Evolutionary conservation across 305 asterid genomes (phyloP).

Genomic region (Ajuga reptans): DNA sequence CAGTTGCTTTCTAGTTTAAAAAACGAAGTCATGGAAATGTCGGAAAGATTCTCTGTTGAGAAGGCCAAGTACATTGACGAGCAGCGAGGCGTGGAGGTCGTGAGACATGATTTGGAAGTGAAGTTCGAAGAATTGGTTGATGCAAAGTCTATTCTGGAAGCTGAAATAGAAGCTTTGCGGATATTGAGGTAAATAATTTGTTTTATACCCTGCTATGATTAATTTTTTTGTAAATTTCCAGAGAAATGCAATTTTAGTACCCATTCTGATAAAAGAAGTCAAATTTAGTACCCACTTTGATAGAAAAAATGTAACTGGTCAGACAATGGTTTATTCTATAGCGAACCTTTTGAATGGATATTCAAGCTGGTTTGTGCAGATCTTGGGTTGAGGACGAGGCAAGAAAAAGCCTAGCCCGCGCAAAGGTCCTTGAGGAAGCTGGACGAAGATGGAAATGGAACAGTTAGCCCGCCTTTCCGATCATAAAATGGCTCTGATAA

Average conservation of each 20-base stretch:
- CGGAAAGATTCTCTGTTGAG: constrained; percentile 43
- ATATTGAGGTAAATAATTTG: constrained; percentile 55
- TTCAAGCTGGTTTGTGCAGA: constrained; percentile 32
- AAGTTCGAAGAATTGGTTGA: constrained; percentile 49
- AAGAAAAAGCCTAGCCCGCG: constrained; percentile 65
- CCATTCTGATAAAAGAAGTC: too few relatives aligned
- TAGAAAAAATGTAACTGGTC: not conserved
- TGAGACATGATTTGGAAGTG: constrained; percentile 34
- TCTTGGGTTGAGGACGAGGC: constrained; percentile 94
- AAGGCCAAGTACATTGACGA: constrained; percentile 36
- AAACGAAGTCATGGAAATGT: constrained; percentile 62
- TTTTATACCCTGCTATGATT: too few relatives aligned
- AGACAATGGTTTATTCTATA: not conserved
- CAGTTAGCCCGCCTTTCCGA: constrained; percentile 3
- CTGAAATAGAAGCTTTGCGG: constrained; percentile 74
- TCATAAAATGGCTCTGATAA: not conserved
- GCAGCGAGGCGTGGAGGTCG: constrained; percentile 24
- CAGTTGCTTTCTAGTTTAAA: constrained; percentile 61
- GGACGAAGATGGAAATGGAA: constrained; percentile 93
- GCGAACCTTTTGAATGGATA: not conserved
- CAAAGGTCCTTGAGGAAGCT: constrained; percentile 70
- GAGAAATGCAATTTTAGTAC: too few relatives aligned
- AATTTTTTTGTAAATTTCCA: too few relatives aligned
- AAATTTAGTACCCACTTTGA: too few relatives aligned
- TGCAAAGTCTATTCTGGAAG: constrained; percentile 65